A percentile compares a stretch with the other conserved stretches of the same genome.
Evolutionary conservation across 495 filamentous ascomycete species (phyloP).

Genomic region (Alectoria sarmentosa): DNA sequence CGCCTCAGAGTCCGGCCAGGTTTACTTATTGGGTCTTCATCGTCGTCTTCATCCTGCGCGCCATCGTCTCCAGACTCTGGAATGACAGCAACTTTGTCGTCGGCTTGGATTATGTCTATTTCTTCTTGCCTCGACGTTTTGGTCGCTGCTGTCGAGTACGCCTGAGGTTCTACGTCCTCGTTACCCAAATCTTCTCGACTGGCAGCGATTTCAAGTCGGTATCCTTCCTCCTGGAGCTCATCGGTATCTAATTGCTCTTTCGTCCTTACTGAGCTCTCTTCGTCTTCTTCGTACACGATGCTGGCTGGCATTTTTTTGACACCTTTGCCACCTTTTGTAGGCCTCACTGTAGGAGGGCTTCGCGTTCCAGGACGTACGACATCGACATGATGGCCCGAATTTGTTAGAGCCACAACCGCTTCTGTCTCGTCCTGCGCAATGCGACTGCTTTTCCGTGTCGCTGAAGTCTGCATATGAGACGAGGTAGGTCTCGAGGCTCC

Average conservation of each 20-base stretch:
- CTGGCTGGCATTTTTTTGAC: constrained; percentile 50
- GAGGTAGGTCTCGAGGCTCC: constrained; percentile 31
- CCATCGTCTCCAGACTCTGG: constrained; percentile 47
- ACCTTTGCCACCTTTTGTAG: constrained; percentile 56
- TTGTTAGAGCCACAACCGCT: constrained; percentile 59
- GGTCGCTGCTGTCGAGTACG: constrained; percentile 34
- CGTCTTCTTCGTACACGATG: constrained; percentile 53
- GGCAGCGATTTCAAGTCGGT: constrained; percentile 26
- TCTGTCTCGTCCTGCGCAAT: constrained; percentile 52
- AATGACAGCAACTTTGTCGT: constrained; percentile 42
- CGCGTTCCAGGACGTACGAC: constrained; percentile 52
- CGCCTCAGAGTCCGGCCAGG: constrained; percentile 42
- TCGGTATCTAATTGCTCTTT: constrained; percentile 34
- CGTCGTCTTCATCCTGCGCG: constrained; percentile 52
- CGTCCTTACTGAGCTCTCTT: constrained; percentile 39
- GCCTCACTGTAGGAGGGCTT: constrained; percentile 56
- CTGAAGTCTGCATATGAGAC: constrained; percentile 27
- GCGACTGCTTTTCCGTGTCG: constrained; percentile 50
- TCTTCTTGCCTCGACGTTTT: constrained; percentile 32
- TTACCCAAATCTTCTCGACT: constrained; percentile 32
- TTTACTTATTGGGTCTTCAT: constrained; percentile 52
- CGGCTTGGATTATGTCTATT: constrained; percentile 33
- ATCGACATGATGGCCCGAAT: constrained; percentile 67
- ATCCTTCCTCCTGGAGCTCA: constrained; percentile 26
- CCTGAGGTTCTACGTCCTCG: constrained; percentile 29